phyloP scores from a whole-genome alignment of 2,329 filamentous ascomycete genomes.

The Paecilomyces formosus region DNA sequence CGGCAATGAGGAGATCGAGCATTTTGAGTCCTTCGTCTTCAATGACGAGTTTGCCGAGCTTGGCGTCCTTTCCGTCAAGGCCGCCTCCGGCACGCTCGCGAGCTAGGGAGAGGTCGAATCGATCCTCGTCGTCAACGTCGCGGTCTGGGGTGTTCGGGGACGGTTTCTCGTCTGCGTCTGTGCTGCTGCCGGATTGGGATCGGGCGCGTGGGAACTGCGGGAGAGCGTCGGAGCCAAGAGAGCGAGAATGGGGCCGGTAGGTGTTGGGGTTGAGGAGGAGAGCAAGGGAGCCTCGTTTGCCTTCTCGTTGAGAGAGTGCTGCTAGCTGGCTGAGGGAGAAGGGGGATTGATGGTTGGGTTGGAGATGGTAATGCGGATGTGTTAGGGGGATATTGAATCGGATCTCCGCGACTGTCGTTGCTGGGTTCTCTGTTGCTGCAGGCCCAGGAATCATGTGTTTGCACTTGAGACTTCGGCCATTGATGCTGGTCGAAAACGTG shows the following conservation, averaged over 20 bases:
- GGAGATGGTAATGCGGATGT: constrained; percentile 17
- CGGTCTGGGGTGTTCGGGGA: constrained; percentile 18
- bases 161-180: constrained; percentile 16
- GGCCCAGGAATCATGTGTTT: constrained; percentile 56
- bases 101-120: constrained; percentile 68
- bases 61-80: constrained; percentile 75
- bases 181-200: constrained; percentile 17
- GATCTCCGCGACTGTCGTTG: constrained; percentile 66
- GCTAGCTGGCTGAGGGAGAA: constrained; percentile 13
- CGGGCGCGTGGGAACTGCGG: constrained; percentile 1
- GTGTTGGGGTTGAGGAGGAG: constrained; percentile 23
- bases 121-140: constrained; percentile 27
- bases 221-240: neutral
- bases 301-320: neutral
- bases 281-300: constrained; percentile 23
- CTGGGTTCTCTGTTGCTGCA: constrained; percentile 16
- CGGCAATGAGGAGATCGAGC: constrained; percentile 84
- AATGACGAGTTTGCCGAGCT: constrained; percentile 87
- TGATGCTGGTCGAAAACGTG: constrained; percentile 72
- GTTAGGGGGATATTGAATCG: constrained; percentile 76
- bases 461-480: constrained; percentile 67
- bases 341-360: constrained; percentile 15
- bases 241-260: constrained; percentile 13
- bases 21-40: constrained; percentile 89
- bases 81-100: constrained; percentile 81